phyloP scores from a whole-genome alignment of 2,329 filamentous ascomycete species.

The Botryotinia convoluta region DNA sequence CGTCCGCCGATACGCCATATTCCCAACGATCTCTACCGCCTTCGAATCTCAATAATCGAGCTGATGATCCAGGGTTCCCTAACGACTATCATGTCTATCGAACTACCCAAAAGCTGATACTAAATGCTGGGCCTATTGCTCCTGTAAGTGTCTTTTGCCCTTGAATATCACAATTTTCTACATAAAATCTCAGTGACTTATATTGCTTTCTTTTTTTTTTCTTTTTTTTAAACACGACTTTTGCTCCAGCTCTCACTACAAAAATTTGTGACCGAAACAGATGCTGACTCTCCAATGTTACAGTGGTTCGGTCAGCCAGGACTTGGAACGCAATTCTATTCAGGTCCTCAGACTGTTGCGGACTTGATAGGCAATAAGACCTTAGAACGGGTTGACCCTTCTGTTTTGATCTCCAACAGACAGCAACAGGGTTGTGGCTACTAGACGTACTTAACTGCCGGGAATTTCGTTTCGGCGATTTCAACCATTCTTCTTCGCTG shows the following conservation, averaged over 20 bases:
- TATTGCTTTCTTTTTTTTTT: too few species aligned
- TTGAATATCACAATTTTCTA: too few species aligned
- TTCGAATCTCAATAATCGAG: conserved; percentile 4
- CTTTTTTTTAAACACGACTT: too few species aligned
- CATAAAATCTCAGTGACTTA: accelerated
- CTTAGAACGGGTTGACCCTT: conserved; percentile 5
- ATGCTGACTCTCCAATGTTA: background rate
- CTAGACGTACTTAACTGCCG: background rate
- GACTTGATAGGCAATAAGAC: background rate
- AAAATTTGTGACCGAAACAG: accelerated
- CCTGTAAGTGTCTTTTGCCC: background rate
- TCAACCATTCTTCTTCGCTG: background rate
- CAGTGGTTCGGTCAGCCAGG: conserved; percentile 18
- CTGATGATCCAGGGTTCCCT: background rate
- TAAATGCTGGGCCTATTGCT: conserved; percentile 7
- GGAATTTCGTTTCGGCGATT: background rate
- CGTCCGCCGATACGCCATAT: conserved; percentile 7
- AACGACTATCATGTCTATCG: conserved; percentile 17
- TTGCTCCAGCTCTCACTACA: background rate
- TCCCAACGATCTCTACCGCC: conserved; percentile 10
- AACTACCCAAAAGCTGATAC: background rate
- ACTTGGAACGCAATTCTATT: conserved; percentile 15
- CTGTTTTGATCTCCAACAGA: conserved; percentile 7
- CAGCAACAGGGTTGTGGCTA: conserved; percentile 8
- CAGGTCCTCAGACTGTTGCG: background rate